phyloP scores from a whole-genome alignment of 345 rosid genomes.

The Eutrema heterophyllum region DNA sequence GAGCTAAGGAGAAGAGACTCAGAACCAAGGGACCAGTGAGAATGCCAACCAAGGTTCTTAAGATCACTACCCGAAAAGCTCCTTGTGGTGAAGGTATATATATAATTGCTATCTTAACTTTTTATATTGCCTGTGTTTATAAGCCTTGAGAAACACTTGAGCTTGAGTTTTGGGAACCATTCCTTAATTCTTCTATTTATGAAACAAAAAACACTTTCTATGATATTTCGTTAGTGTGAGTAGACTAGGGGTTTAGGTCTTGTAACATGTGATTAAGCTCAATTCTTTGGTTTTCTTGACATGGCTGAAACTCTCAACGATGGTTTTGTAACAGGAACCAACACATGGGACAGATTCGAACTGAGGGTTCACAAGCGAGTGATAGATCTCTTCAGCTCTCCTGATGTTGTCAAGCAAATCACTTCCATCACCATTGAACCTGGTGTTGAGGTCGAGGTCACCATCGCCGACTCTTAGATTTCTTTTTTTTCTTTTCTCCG shows the following conservation, averaged over 20 bases:
- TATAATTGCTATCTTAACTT: not conserved
- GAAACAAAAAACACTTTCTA: not conserved
- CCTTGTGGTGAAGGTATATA: conserved; percentile 51
- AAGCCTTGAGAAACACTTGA: not conserved
- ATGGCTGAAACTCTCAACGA: not conserved
- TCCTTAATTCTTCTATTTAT: not conserved
- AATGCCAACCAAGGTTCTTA: conserved; percentile 46
- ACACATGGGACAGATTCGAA: conserved; percentile 63
- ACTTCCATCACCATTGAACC: conserved; percentile 61
- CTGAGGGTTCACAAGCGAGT: conserved; percentile 58
- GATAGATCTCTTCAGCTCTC: conserved; percentile 59
- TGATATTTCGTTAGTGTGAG: not conserved
- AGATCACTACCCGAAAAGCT: conserved; percentile 42
- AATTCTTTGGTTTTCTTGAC: not conserved
- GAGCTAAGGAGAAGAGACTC: conserved; percentile 41
- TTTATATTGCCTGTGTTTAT: not conserved
- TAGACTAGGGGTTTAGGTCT: not conserved
- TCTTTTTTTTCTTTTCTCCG: not conserved
- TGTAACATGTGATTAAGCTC: not conserved
- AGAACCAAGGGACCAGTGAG: conserved; percentile 49
- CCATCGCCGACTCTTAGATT: conserved; percentile 41
- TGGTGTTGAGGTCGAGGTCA: conserved; percentile 66
- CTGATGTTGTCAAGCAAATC: conserved; percentile 65
- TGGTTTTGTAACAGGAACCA: conserved; percentile 40
- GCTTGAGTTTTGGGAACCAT: not conserved